These are phyloP conservation scores for Linnemannia zychae DNA, from an alignment of 192 early-diverging fungal species.

Conservation along the genomic window DNA sequence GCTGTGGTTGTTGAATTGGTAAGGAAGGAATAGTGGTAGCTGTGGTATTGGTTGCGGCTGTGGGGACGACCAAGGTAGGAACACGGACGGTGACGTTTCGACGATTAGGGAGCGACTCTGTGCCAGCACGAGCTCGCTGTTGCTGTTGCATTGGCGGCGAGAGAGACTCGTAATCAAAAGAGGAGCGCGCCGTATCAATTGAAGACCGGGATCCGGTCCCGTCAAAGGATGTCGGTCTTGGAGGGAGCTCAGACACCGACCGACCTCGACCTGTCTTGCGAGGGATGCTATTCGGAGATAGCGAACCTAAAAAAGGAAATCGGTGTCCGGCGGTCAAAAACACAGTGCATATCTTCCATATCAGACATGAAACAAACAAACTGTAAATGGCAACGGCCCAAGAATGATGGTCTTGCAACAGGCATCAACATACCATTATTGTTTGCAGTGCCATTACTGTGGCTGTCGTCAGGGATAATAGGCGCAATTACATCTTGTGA, in stretches of 20 bases:
- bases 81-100: not conserved
- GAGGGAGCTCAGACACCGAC: slow-evolving; percentile 48
- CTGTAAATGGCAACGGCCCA: not conserved
- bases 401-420: not conserved
- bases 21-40: not conserved
- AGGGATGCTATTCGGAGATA: slow-evolving; percentile 11
- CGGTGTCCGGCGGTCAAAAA: not conserved
- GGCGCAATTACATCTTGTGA: slow-evolving; percentile 42
- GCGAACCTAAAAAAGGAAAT: slow-evolving; percentile 23
- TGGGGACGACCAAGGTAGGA: not conserved
- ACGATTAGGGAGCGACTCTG: slow-evolving; percentile 4
- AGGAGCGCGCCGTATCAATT: slow-evolving; percentile 10
- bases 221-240: slow-evolving; percentile 45
- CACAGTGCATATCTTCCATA: not conserved
- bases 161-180: slow-evolving; percentile 30
- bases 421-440: not conserved
- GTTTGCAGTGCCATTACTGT: slow-evolving; percentile 17
- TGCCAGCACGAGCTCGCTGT: slow-evolving; percentile 11
- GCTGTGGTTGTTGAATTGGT: not conserved
- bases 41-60: not conserved
- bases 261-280: slow-evolving; percentile 35
- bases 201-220: slow-evolving; percentile 10
- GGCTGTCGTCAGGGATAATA: slow-evolving; percentile 33
- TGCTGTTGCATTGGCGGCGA: not conserved
- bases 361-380: not conserved